phyloP scores from a whole-genome alignment of 2,329 filamentous ascomycete genomes.

The Trichophyton equinum region DNA sequence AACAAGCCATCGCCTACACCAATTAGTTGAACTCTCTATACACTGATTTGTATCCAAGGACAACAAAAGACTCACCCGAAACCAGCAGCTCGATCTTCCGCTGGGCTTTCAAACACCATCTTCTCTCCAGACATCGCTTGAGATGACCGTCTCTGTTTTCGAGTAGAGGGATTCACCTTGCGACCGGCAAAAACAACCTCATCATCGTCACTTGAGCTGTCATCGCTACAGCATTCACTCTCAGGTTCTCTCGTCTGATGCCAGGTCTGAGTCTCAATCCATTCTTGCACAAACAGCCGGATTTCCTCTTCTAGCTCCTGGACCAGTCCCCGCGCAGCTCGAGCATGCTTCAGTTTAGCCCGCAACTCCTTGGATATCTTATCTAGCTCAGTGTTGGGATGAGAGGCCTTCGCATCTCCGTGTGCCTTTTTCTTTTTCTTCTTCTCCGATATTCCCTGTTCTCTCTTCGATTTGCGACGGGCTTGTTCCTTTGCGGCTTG shows the following conservation, averaged over 20 bases:
- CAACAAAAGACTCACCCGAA: slow-evolving; percentile 56
- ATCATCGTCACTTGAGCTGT: slow-evolving; percentile 48
- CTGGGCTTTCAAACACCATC: slow-evolving; percentile 69
- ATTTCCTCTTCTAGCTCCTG: slow-evolving; percentile 78
- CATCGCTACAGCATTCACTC: slow-evolving; percentile 6
- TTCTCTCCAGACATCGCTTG: slow-evolving; percentile 38
- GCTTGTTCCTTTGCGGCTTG: slow-evolving; percentile 33
- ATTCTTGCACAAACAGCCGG: slow-evolving; percentile 55
- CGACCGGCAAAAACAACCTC: slow-evolving; percentile 83
- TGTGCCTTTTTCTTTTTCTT: slow-evolving; percentile 17
- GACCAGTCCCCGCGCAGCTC: slow-evolving; percentile 66
- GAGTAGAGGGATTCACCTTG: slow-evolving; percentile 42
- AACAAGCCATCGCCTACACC: slow-evolving; percentile 70
- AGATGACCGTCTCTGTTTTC: slow-evolving; percentile 14
- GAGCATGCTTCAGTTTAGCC: slow-evolving; percentile 64
- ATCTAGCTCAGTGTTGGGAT: slow-evolving; percentile 21
- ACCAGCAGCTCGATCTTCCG: slow-evolving; percentile 60
- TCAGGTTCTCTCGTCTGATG: slow-evolving; percentile 22
- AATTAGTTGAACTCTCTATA: not conserved
- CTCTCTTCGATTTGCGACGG: slow-evolving; percentile 13
- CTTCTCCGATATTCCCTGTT: slow-evolving; percentile 21
- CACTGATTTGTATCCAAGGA: not conserved
- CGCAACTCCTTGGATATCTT: slow-evolving; percentile 68
- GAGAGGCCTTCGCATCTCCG: slow-evolving; percentile 25
- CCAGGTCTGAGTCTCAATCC: slow-evolving; percentile 42